A percentile compares a stretch with the other conserved stretches of the same genome.
Evolutionary conservation across 306 rosid genomes (phyloP).

Genomic region (Pachyrhizus erosus): DNA sequence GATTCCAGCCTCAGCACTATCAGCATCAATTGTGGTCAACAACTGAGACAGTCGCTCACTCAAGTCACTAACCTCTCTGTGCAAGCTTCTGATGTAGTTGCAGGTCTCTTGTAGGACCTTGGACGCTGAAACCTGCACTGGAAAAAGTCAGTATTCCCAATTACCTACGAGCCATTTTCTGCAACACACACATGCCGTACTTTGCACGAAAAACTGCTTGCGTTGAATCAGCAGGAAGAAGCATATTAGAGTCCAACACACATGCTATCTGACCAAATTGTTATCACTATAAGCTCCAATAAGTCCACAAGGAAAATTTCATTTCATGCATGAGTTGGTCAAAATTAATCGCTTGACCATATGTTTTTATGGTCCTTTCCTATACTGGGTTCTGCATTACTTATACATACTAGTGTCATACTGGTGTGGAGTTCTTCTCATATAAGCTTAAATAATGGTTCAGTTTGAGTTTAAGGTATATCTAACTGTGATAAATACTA

Average conservation of each 20-base stretch:
- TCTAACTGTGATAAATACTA: too few species aligned
- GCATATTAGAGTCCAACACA: slow-evolving; percentile 17
- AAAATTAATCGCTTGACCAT: slow-evolving; percentile 4
- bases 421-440: neutral
- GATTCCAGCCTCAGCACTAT: slow-evolving; percentile 90
- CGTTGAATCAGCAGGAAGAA: slow-evolving; percentile 9
- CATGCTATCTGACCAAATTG: slow-evolving; percentile 36
- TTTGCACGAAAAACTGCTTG: slow-evolving; percentile 28
- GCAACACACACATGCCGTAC: slow-evolving; percentile 20
- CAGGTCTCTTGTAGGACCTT: slow-evolving; percentile 99
- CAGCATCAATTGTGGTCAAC: slow-evolving; percentile 85
- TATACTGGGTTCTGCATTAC: neutral
- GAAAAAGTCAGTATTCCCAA: slow-evolving; percentile 23
- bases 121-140: slow-evolving; percentile 84
- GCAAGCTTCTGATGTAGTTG: slow-evolving; percentile 87
- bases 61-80: slow-evolving; percentile 86
- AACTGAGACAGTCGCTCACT: slow-evolving; percentile 86
- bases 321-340: slow-evolving; percentile 35
- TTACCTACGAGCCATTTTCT: slow-evolving; percentile 8
- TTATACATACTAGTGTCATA: neutral
- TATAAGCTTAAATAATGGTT: too few species aligned
- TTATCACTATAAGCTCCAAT: neutral
- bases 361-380: neutral
- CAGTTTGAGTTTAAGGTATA: too few species aligned
- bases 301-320: slow-evolving; percentile 1